Evolutionary conservation across 371 early-diverging fungal species (phyloP).

Genomic region (Apophysomyces ossiformis): DNA sequence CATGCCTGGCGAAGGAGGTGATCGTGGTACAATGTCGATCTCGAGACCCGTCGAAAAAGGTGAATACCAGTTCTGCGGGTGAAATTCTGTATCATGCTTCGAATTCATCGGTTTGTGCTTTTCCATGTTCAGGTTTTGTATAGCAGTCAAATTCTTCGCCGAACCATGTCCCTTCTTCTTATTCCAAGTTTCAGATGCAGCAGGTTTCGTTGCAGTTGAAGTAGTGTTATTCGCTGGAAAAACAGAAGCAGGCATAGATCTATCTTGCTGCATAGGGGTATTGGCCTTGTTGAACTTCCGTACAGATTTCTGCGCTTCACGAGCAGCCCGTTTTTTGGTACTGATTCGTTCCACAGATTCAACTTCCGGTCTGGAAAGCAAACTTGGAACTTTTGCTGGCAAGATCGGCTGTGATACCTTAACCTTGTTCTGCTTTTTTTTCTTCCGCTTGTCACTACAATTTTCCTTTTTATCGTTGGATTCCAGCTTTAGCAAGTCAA

Average conservation of each 20-base stretch:
- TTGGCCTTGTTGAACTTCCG: background rate
- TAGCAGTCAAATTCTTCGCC: background rate
- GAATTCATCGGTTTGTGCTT: constrained; percentile 5
- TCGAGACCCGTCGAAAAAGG: constrained; percentile 29
- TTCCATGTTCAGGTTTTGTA: background rate
- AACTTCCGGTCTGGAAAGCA: background rate
- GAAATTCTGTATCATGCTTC: background rate
- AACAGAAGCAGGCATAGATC: background rate
- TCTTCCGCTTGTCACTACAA: background rate
- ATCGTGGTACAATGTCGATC: constrained; percentile 18
- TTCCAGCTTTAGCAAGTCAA: background rate
- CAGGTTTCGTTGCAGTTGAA: background rate
- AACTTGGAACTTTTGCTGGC: background rate
- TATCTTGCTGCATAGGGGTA: background rate
- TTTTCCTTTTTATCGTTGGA: background rate
- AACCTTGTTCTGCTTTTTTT: constrained; percentile 3
- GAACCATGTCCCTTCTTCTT: background rate
- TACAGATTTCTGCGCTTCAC: background rate
- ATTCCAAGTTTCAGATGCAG: background rate
- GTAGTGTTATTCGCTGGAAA: background rate
- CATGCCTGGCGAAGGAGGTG: constrained; percentile 6
- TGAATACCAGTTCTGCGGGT: constrained; percentile 25
- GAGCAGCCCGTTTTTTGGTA: background rate
- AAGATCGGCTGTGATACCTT: background rate
- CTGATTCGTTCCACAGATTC: constrained; percentile 5